Evolutionary conservation across 768 basidiomycete species (phyloP).

Genomic region (Cyathus striatus): DNA sequence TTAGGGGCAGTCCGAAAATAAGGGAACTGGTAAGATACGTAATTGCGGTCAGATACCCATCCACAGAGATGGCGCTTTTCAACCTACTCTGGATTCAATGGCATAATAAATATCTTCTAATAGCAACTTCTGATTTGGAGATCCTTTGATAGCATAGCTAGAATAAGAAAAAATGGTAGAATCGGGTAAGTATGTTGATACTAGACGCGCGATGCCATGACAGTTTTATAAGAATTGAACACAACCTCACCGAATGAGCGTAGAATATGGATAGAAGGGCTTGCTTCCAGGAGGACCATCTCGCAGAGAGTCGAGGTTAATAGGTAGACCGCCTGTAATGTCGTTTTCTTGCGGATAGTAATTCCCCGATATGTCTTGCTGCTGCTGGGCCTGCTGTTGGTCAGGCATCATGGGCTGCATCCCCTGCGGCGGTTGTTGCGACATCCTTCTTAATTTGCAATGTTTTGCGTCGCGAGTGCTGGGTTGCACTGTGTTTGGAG

Average conservation of each 20-base stretch:
- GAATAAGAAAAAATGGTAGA: constrained; percentile 7
- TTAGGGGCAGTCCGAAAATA: constrained; percentile 84
- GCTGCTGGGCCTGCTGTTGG: constrained; percentile 46
- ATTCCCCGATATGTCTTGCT: constrained; percentile 48
- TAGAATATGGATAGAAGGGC: constrained; percentile 89
- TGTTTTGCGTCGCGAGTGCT: constrained; percentile 10
- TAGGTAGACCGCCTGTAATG: constrained; percentile 78
- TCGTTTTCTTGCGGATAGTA: constrained; percentile 77
- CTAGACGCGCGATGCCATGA: not conserved
- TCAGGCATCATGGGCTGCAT: constrained; percentile 60
- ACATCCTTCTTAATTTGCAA: constrained; percentile 33
- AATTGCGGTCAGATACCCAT: constrained; percentile 10
- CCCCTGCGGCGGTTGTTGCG: constrained; percentile 45
- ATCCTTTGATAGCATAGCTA: constrained; percentile 90
- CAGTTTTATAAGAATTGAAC: not conserved
- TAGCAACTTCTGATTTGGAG: constrained; percentile 79
- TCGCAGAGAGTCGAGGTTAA: constrained; percentile 81
- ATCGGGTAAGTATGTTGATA: constrained; percentile 4
- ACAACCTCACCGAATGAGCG: constrained; percentile 77
- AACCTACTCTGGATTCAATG: constrained; percentile 78
- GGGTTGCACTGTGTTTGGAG: constrained; percentile 26
- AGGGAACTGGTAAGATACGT: constrained; percentile 54
- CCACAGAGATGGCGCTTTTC: constrained; percentile 1
- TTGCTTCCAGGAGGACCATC: constrained; percentile 88
- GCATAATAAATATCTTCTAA: constrained; percentile 91